phyloP scores from a whole-genome alignment of 148 eudicot species.

The Vaccinium darrowii region DNA sequence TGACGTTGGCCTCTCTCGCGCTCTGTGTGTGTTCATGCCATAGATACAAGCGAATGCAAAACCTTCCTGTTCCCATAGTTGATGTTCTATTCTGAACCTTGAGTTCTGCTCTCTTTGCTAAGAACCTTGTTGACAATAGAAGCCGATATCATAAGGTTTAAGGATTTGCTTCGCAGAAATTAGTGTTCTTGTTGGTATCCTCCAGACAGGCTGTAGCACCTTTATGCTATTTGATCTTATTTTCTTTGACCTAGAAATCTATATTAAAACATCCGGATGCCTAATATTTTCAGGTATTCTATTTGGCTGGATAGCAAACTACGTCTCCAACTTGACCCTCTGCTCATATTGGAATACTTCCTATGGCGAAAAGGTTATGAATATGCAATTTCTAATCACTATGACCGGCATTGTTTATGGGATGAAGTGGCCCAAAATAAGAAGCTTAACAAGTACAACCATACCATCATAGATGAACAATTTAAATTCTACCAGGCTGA shows the following conservation, averaged over 20 bases:
- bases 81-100: neutral
- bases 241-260: neutral
- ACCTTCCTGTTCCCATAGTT: neutral
- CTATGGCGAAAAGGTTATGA: constrained; percentile 90
- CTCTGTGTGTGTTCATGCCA: constrained; percentile 4
- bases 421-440: constrained; percentile 97
- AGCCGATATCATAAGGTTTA: neutral
- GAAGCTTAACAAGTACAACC: constrained; percentile 95
- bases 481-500: constrained; percentile 93
- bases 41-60: neutral
- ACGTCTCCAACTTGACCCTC: constrained; percentile 89
- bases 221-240: neutral
- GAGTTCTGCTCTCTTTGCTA: neutral
- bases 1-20: neutral
- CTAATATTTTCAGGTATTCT: constrained; percentile 64
- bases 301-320: constrained; percentile 98
- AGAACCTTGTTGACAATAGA: neutral
- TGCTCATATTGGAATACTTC: constrained; percentile 82
- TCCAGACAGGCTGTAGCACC: neutral
- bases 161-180: neutral
- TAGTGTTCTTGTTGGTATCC: neutral
- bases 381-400: constrained; percentile 96
- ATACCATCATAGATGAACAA: constrained; percentile 81
- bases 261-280: neutral
- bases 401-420: constrained; percentile 98